Evolutionary conservation across 2,329 filamentous ascomycete species (phyloP).

Genomic region (Leptographium galeiforme): DNA sequence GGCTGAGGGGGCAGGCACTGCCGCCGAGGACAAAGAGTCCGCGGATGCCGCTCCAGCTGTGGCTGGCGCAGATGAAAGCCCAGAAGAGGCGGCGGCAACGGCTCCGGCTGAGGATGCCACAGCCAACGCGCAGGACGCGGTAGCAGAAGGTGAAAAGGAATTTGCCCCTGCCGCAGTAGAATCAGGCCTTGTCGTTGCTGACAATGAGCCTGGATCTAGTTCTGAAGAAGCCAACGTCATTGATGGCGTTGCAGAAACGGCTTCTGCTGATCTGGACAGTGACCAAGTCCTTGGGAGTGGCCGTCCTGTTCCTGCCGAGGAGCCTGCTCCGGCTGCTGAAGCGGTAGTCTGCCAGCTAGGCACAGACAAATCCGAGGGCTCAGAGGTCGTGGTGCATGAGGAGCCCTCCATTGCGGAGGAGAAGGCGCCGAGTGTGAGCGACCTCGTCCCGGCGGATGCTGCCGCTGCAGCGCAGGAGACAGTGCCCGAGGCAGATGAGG

Average conservation of each 20-base stretch:
- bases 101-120: not conserved
- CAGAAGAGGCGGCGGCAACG: not conserved
- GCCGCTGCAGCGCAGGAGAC: not conserved
- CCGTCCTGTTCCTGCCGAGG: not conserved
- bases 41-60: not conserved
- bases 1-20: no score
- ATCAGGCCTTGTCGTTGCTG: slow-evolving; percentile 1
- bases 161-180: not conserved
- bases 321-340: not conserved
- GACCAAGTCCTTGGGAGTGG: not conserved
- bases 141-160: not conserved
- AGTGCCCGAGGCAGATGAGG: not conserved
- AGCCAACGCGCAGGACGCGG: not conserved
- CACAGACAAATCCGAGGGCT: not conserved
- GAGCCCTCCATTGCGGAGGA: not conserved
- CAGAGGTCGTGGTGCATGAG: not conserved
- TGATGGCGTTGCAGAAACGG: not conserved
- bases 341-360: not conserved
- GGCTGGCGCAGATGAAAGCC: not conserved
- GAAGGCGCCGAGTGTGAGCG: not conserved
- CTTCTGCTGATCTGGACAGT: not conserved
- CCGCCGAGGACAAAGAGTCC: slow-evolving; percentile 8
- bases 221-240: not conserved
- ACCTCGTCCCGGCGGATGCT: not conserved
- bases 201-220: not conserved